Evolutionary conservation across 345 rosid genomes (phyloP), one percentile per base, ranked within the genome.

Genomic region (Acer yangbiense): DNA sequence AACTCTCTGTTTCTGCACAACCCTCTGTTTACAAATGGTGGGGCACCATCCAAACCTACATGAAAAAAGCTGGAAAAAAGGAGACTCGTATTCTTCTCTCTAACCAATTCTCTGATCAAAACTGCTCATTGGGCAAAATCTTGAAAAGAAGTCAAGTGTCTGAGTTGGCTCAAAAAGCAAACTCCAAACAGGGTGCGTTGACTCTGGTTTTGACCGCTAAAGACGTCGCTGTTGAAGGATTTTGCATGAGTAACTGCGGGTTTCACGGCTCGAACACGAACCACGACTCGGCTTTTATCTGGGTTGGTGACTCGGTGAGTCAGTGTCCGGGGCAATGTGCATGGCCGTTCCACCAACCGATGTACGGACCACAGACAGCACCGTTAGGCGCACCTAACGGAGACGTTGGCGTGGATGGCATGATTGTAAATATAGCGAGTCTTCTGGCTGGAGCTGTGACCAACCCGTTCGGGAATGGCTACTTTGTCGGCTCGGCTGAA

Each of bases 291-390:
- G 79, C 85, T 2, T 82, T 79, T 25, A 74, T 86, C 17, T 81
- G 84, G 89, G 91, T 86, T 1, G 84, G 88, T 6, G 74, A 86
- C 80, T 85, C 89, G 1, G 79, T 9, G 76, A 77, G 39, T 6
- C 89, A 88, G 76, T 88, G 89, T 72, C 90, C 90, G 2, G 86
- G 87, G 3, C 83, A 83, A 75, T 87, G 90, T 68, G 84, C 84
- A 0, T 82, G 89, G 87, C 86, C 89, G 14, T 84, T 84, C 78
- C 84, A 84, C 81, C 86, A 79, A 52, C 90, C 90, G 27, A 87
- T 78, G 41, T 84, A 82, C 78, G 88, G 88, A 16, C 90, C 90
- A 16, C 88, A 85, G 69, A 65, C 74, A 2, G 46, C 65, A 16
- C 81, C 87, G 11, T 82, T 83, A 0, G 80, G 65, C 0, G 82